Conservation (phyloP, 106 monocot species). For the Apostasia shenzhenica region DNA sequence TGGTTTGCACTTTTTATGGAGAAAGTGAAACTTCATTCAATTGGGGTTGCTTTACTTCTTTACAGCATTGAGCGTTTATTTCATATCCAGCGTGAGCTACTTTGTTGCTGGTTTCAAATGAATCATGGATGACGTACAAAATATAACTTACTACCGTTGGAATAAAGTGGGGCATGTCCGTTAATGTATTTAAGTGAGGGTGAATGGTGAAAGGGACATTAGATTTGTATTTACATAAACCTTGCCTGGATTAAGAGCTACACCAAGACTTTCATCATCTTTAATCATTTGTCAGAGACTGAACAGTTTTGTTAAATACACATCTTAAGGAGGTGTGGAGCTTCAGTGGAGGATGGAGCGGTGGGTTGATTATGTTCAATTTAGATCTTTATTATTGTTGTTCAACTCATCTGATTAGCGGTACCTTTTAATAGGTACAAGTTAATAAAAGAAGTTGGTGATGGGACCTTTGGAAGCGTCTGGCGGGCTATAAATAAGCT, state of each 20-base stretch:
- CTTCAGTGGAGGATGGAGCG: slow-evolving; percentile 29
- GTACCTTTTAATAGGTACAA: slow-evolving; percentile 41
- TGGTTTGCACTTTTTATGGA: not conserved
- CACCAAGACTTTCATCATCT: not conserved
- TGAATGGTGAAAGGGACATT: slow-evolving; percentile 3
- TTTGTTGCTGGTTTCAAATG: not conserved
- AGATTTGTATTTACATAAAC: not conserved
- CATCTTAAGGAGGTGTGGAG: not conserved
- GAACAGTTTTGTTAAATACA: slow-evolving; percentile 2
- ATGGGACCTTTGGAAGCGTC: slow-evolving; percentile 78
- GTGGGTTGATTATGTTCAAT: slow-evolving; percentile 17
- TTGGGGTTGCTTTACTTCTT: not conserved
- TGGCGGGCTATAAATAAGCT: slow-evolving; percentile 69
- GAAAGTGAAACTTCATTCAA: not conserved
- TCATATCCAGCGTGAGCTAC: not conserved
- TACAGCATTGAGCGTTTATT: not conserved
- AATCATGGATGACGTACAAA: not conserved
- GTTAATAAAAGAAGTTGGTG: slow-evolving; percentile 79
- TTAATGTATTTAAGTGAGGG: not conserved
- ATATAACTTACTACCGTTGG: not conserved
- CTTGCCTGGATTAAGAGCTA: not conserved
- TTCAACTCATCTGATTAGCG: not conserved
- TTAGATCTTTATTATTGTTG: not conserved
- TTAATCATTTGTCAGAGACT: not conserved
- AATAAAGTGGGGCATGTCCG: not conserved